phyloP scores from a whole-genome alignment of 768 basidiomycete genomes.

The Auriscalpium microsporum region DNA sequence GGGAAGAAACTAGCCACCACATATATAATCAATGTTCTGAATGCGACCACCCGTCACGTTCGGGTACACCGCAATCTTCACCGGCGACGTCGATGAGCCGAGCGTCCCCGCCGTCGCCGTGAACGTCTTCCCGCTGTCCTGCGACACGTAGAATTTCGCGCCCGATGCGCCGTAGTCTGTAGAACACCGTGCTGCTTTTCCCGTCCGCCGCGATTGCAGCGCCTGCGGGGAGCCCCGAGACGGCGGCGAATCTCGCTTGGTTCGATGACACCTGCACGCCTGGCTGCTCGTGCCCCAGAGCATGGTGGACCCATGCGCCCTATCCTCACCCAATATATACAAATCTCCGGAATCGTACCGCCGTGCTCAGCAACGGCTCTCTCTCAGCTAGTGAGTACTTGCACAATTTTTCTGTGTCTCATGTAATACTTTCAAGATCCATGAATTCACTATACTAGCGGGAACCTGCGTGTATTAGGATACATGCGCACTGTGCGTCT shows the following conservation, averaged over 20 bases:
- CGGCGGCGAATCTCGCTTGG: constrained; percentile 38
- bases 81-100: constrained; percentile 39
- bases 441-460: no score
- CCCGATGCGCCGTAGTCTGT: constrained; percentile 50
- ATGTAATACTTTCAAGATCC: no score
- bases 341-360: no score
- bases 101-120: constrained; percentile 29
- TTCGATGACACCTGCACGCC: constrained; percentile 47
- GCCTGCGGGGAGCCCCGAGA: constrained; percentile 41
- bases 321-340: no score
- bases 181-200: constrained; percentile 46
- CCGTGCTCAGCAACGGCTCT: no score
- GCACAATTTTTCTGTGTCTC: no score
- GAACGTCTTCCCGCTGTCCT: constrained; percentile 48
- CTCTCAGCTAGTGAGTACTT: no score
- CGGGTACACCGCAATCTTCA: constrained; percentile 47
- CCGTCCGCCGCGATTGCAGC: constrained; percentile 60
- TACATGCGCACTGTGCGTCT: no score
- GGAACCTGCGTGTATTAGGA: no score
- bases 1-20: no score
- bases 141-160: constrained; percentile 51
- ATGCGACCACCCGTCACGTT: constrained; percentile 45
- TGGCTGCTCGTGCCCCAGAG: constrained; percentile 45
- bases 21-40: no score
- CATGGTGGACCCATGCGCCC: constrained; percentile 47